These are phyloP conservation scores for Cucurbita moschata DNA, from an alignment of 306 rosid species.

Conservation along the genomic window DNA sequence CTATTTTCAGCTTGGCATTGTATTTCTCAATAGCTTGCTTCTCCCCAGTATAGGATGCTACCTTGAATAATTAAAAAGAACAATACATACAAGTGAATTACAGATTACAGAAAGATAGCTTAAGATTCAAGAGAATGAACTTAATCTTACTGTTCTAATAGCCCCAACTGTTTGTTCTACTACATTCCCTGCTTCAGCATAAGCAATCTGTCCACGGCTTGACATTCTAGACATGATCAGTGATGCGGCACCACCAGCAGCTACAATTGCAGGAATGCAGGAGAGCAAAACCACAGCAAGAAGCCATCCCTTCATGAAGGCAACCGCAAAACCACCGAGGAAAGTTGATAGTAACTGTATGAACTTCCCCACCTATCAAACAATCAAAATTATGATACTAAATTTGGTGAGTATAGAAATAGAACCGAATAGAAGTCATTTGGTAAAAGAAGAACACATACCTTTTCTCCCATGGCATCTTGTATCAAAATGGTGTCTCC, in stretches of 20 bases:
- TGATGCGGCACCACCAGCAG: slow-evolving; percentile 35
- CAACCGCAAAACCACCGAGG: slow-evolving; percentile 57
- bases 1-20: slow-evolving; percentile 41
- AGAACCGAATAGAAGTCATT: not conserved
- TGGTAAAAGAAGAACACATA: not conserved
- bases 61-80: slow-evolving; percentile 24
- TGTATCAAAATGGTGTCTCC: slow-evolving; percentile 90
- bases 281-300: slow-evolving; percentile 47
- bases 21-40: slow-evolving; percentile 53
- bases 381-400: not conserved
- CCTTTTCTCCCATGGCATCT: slow-evolving; percentile 93
- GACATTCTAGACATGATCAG: slow-evolving; percentile 41
- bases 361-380: slow-evolving; percentile 73
- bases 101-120: not conserved
- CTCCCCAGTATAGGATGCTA: slow-evolving; percentile 86
- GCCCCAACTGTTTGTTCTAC: slow-evolving; percentile 79
- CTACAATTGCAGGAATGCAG: slow-evolving; percentile 42
- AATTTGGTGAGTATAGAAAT: not conserved
- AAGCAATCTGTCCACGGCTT: slow-evolving; percentile 63
- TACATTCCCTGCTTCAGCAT: slow-evolving; percentile 72
- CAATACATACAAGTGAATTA: not conserved
- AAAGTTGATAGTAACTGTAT: slow-evolving; percentile 55
- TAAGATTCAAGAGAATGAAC: not conserved
- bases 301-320: slow-evolving; percentile 55
- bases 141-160: slow-evolving; percentile 66